Conservation (phyloP, 2,329 filamentous ascomycete species). For the Phialemoniopsis sp. region DNA sequence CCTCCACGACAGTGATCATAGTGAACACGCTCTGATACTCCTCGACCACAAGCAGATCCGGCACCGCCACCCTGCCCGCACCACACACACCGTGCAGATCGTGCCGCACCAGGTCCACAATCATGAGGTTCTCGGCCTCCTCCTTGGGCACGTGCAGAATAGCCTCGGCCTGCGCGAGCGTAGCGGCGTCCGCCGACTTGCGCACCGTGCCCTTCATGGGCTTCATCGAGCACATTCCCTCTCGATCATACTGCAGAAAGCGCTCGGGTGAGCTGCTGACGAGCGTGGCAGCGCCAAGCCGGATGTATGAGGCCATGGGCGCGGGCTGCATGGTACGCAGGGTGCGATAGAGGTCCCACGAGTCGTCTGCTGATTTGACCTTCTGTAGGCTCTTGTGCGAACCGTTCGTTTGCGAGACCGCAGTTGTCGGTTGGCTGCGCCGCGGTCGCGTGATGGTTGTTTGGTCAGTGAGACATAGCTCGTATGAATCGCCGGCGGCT, state of each 20-base stretch:
- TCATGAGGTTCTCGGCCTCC: slow-evolving; percentile 95
- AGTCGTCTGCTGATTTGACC: slow-evolving; percentile 10
- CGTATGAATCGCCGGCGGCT: slow-evolving; percentile 76
- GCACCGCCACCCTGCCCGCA: slow-evolving; percentile 67
- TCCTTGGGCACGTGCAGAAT: slow-evolving; percentile 83
- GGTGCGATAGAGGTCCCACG: slow-evolving; percentile 70
- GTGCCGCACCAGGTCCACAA: slow-evolving; percentile 92
- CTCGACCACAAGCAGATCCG: slow-evolving; percentile 79
- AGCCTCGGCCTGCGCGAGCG: slow-evolving; percentile 65
- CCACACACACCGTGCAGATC: slow-evolving; percentile 85
- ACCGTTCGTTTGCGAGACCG: slow-evolving; percentile 31
- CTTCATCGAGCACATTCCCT: slow-evolving; percentile 69
- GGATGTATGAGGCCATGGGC: slow-evolving; percentile 80
- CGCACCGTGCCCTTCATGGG: slow-evolving; percentile 97
- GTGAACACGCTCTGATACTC: slow-evolving; percentile 90
- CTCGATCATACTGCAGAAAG: slow-evolving; percentile 59
- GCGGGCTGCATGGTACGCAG: slow-evolving; percentile 72
- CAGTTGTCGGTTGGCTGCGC: slow-evolving; percentile 43
- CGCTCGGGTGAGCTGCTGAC: slow-evolving; percentile 85
- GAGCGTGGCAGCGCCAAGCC: slow-evolving; percentile 65
- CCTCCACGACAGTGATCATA: slow-evolving; percentile 85
- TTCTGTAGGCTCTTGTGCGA: slow-evolving; percentile 8
- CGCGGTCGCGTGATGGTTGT: slow-evolving; percentile 51
- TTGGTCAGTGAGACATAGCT: slow-evolving; percentile 77
- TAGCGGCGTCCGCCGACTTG: slow-evolving; percentile 62